phyloP scores from a whole-genome alignment of 2,329 filamentous ascomycete genomes.

The Pseudogymnoascus sp. region DNA sequence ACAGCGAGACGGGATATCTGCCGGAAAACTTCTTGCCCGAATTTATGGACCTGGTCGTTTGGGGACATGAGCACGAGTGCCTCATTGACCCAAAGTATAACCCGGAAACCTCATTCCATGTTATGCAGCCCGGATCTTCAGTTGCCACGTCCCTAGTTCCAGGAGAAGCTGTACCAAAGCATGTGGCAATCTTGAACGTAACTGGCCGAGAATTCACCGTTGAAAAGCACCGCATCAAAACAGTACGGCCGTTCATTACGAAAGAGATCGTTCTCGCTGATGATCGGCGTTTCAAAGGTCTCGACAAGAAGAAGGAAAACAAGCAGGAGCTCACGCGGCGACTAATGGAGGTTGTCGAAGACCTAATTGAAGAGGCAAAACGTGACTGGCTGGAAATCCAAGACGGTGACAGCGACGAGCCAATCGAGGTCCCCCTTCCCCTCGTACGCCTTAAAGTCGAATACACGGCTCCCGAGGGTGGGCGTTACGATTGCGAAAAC shows the following conservation, averaged over 20 bases:
- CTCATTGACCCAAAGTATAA: slow-evolving; percentile 77
- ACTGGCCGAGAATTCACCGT: slow-evolving; percentile 73
- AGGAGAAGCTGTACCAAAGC: slow-evolving; percentile 83
- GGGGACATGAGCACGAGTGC: slow-evolving; percentile 98
- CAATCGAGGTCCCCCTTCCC: slow-evolving; percentile 61
- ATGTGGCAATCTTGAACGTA: slow-evolving; percentile 77
- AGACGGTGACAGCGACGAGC: slow-evolving; percentile 47
- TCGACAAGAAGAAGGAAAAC: slow-evolving; percentile 78
- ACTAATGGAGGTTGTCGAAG: slow-evolving; percentile 69
- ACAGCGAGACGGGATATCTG: slow-evolving; percentile 87
- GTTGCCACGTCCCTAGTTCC: slow-evolving; percentile 87
- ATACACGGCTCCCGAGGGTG: slow-evolving; percentile 74
- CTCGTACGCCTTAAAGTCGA: slow-evolving; percentile 87
- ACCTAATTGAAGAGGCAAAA: slow-evolving; percentile 79
- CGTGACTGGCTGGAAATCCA: slow-evolving; percentile 74
- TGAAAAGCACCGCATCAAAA: slow-evolving; percentile 75
- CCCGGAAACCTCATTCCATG: slow-evolving; percentile 80
- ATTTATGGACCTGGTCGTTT: slow-evolving; percentile 85
- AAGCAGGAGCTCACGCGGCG: slow-evolving; percentile 68
- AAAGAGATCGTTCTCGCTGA: slow-evolving; percentile 69
- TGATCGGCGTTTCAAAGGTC: slow-evolving; percentile 65
- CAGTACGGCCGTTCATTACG: slow-evolving; percentile 84
- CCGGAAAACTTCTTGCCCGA: slow-evolving; percentile 88
- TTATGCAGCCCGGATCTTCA: slow-evolving; percentile 96
- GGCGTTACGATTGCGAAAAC: slow-evolving; percentile 84